Conservation (phyloP, 495 filamentous ascomycete species). For the Talaromyces wortmannii region DNA sequence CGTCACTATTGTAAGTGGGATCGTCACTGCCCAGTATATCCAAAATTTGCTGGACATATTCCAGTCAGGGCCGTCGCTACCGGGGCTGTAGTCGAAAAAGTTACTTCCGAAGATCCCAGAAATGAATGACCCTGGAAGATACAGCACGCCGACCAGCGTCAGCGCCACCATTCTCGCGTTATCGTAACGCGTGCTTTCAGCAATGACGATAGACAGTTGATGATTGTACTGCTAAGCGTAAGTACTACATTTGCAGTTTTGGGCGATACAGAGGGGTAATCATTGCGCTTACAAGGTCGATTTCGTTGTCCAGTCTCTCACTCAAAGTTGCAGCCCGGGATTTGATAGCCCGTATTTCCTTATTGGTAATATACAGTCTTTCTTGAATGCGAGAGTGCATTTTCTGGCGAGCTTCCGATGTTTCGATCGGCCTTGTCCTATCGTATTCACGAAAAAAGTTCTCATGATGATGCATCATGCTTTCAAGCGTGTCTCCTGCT, state of each 20-base stretch:
- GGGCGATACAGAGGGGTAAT: background rate
- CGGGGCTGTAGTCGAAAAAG: conserved; percentile 21
- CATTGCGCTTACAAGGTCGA: conserved; percentile 24
- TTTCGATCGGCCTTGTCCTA: background rate
- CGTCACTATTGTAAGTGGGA: conserved; percentile 20
- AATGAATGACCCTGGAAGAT: conserved; percentile 33
- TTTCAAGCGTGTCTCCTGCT: conserved; percentile 23
- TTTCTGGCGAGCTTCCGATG: background rate
- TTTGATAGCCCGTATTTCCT: conserved; percentile 12
- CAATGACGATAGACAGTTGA: conserved; percentile 20
- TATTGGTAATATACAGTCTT: conserved; percentile 6
- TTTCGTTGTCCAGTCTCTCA: conserved; percentile 34
- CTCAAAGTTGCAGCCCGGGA: conserved; percentile 14
- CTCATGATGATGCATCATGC: conserved; percentile 23
- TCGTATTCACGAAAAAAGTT: conserved; percentile 6
- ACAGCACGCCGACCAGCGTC: conserved; percentile 24
- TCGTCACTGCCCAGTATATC: conserved; percentile 28
- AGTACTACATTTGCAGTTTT: background rate
- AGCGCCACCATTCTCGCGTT: conserved; percentile 27
- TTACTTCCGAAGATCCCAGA: conserved; percentile 30
- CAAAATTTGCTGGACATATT: conserved; percentile 22
- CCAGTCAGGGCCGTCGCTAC: conserved; percentile 9
- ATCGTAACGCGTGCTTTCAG: conserved; percentile 22
- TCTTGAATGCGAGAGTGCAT: conserved; percentile 11
- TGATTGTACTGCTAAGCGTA: conserved; percentile 22